A percentile compares a stretch with the other conserved stretches of the same genome.
These are phyloP conservation scores for Solanum arcanum DNA, from an alignment of 257 asterid genomes.

Conservation along the genomic window DNA sequence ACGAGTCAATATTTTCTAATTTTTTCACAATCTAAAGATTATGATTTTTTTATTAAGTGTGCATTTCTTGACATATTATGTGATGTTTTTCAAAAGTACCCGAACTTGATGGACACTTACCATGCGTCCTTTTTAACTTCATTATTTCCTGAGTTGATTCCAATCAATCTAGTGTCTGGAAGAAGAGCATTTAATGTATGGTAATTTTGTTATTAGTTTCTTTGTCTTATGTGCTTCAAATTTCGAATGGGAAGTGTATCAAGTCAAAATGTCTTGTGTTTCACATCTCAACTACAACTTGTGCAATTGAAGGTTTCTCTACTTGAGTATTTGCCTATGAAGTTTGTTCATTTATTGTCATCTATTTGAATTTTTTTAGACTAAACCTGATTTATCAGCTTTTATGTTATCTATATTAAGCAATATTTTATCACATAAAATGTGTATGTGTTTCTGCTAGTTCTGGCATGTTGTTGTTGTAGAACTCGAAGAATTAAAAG, in stretches of 20 bases:
- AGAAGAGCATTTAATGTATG: conserved; percentile 92
- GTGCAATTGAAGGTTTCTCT: too few relatives aligned
- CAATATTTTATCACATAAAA: too few relatives aligned
- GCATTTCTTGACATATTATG: conserved; percentile 91
- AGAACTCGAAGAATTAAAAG: too few relatives aligned
- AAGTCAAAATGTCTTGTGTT: neutral
- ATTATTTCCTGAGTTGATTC: conserved; percentile 65
- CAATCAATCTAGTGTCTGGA: conserved; percentile 91
- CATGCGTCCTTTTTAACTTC: conserved; percentile 72
- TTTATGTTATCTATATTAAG: too few relatives aligned
- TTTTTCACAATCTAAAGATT: neutral
- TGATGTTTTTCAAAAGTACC: conserved; percentile 93
- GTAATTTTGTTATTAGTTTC: conserved; percentile 27
- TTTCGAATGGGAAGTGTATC: neutral
- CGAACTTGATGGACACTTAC: conserved; percentile 72
- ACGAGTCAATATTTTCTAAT: neutral
- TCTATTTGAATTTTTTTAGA: too few relatives aligned
- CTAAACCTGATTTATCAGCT: too few relatives aligned
- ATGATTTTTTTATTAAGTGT: conserved; percentile 38
- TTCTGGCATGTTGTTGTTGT: too few relatives aligned
- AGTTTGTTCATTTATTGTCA: too few relatives aligned
- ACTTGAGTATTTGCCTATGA: too few relatives aligned
- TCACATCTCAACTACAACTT: too few relatives aligned
- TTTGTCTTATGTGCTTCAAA: neutral
- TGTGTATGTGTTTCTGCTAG: too few relatives aligned